Evolutionary conservation across 768 basidiomycete genomes (phyloP), one percentile per base, ranked within the genome.

Genomic region (Pulveroboletus frians): DNA sequence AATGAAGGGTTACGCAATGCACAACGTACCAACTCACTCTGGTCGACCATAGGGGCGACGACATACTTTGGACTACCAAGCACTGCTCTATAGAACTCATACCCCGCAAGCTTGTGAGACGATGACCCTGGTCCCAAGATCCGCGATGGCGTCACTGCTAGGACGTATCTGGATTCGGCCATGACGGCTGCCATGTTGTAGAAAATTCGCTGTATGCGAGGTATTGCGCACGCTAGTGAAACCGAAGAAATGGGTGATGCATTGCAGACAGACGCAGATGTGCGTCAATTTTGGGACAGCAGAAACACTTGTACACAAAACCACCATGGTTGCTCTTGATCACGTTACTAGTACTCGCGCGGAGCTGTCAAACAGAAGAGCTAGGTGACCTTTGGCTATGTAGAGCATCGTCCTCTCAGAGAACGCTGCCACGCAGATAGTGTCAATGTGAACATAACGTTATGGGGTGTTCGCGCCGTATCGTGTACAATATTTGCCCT

Each of bases 41-140:
- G 92, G 67, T 98, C 96, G 0, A 98, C 96, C 96, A 99, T 99
- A 15, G 96, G 96, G 9, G 92, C 95, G 15, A 97, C 91, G 35
- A 98, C 79, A 61, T 80, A 86, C 68, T 88, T 92, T 9, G 95
- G 90, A 60, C 84, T 85, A 8, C 88, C 86, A 21, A 97, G 74
- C 1, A 90, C 79, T 48, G 83, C 71, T 21, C 72, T 73, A 61
- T 92, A 96, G 58, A 96, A 89, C 4, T 92, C 85, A 59, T 92
- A 93, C 3, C 92, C 93, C 10, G 65, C 69, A 10, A 85, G 70
- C 64, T 85, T 88, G 7, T 13, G 52, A 3, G 47, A 39, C 20
- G 51, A 36, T 1, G n/a, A 9, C 15, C 20, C 49, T 9, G 35
- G 17, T 20, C 0, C n/a, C 17, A 34, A 36, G 30, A 43, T 43